Base-by-base conservation (phyloP, 2,329 filamentous ascomycete species). In the Paecilomyces variotii region DNA sequence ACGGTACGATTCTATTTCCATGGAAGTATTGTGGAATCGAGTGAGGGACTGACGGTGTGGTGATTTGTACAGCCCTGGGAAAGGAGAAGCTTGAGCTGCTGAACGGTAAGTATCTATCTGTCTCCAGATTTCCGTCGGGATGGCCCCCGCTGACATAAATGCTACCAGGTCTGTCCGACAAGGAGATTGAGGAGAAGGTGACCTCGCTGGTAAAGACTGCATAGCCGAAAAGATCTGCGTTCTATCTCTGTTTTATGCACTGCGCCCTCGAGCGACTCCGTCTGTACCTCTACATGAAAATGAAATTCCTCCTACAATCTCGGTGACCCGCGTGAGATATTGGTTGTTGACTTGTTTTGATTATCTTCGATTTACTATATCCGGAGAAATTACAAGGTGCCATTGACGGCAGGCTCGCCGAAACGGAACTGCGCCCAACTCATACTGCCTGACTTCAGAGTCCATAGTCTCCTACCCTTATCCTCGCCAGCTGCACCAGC, bases 181-280 rank as follows among this genome's bases (percentile, higher is more conserved):
- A 88, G 74, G 82, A 86, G 66, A 89, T 90, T 62, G 87, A 89
- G 75, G 82, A 84, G 64, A 84, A 83, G 73, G 80, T 90, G 64
- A 83, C 84, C 58, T 77, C 79, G 56, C 73, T 90, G 62, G 86
- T 88, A 57, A 84, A 86, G 73, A 74, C 50, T 26, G 7, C n/a
- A 52, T 52, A 52, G 25, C 10, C 25, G 50, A 52, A 45, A 45
- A 26, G 1, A 28, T 52, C 50, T 2, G 50, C 50, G 50, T 52
- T 26, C 25, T 52, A 52, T 52, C 10, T 52, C 50, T 52, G 50
- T 52, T 19, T 52, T 52, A 52, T 28, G 50, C 50, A 26, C 27
- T 52, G 50, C 50, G 27, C 50, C 50, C 50, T 28, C 50, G 50
- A 26, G 50, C 50, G 50, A 45, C 25, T 26, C 49, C 25, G 24